Evolutionary conservation across 2,329 filamentous ascomycete species (phyloP).

Genomic region (Magnaporthales sp.): DNA sequence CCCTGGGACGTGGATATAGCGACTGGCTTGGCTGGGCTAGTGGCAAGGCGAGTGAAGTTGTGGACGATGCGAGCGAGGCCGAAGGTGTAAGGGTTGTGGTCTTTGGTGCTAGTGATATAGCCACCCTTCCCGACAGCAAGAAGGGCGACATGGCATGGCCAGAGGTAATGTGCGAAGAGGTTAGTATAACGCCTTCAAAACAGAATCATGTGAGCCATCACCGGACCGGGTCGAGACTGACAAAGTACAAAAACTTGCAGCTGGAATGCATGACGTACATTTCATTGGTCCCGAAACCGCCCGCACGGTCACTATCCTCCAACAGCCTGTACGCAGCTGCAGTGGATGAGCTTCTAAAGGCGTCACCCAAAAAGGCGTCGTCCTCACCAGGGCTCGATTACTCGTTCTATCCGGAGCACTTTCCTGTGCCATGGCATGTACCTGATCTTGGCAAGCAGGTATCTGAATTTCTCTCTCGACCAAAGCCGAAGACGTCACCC

Average conservation of each 20-base stretch:
- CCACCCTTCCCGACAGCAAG: slow-evolving; percentile 22
- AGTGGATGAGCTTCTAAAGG: slow-evolving; percentile 22
- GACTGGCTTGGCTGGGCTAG: slow-evolving; percentile 11
- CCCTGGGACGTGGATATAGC: slow-evolving; percentile 11
- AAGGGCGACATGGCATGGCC: slow-evolving; percentile 31
- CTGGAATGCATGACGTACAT: slow-evolving; percentile 35
- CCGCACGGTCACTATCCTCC: slow-evolving; percentile 34
- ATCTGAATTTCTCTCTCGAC: slow-evolving; percentile 31
- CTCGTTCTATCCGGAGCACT: slow-evolving; percentile 31
- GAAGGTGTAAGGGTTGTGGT: slow-evolving; percentile 39
- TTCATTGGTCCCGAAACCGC: slow-evolving; percentile 32
- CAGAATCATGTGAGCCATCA: background rate
- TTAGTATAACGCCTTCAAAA: slow-evolving; percentile 14
- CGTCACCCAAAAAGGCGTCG: slow-evolving; percentile 18
- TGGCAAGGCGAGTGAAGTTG: slow-evolving; percentile 1
- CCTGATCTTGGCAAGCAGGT: slow-evolving; percentile 37
- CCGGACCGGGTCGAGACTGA: background rate
- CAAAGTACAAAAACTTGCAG: slow-evolving; percentile 18
- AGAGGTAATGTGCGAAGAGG: slow-evolving; percentile 37
- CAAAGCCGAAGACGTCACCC: slow-evolving; percentile 22
- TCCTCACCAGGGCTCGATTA: slow-evolving; percentile 31
- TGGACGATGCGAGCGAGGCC: slow-evolving; percentile 8
- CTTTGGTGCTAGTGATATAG: slow-evolving; percentile 41
- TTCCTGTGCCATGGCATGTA: slow-evolving; percentile 27
- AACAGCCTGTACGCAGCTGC: slow-evolving; percentile 45